Evolutionary conservation across 2,329 filamentous ascomycete species (phyloP), one percentile per base, ranked within the genome.

Genomic region (Phialophora macrospora): DNA sequence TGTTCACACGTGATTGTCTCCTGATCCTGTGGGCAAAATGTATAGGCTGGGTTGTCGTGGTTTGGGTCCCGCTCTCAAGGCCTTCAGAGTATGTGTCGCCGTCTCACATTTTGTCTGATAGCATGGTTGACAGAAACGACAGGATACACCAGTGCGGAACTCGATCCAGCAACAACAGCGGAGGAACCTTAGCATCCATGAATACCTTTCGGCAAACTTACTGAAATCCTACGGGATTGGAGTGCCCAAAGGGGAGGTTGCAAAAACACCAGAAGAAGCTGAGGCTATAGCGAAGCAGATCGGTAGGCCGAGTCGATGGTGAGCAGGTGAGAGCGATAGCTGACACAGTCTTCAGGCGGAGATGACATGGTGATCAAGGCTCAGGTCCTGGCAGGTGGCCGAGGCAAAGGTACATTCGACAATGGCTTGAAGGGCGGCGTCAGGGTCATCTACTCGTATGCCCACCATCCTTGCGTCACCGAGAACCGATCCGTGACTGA

Each of bases 281-380:
- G 94, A 97, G 86, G 84, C 87, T 74, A 87, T 98, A 76, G 95
- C 95, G 65, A 93, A 94, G 83, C 84, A 89, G 72, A 95, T 99
- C 77, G 91, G 92, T 88, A 85, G n/a, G 51, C 22, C 20, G 17
- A 55, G 46, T 12, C 46, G 38, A 60, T 38, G 4, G 26, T n/a
- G 26, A 46, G 30, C 17, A 26, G 7, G 14, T 2, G 34, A 28
- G 48, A 51, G 9, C 14, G 24, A 44, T 32, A 11, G 34, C 48
- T 60, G 58, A 60, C 58, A 48, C 38, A 22, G 46, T 14, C 30
- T 14, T 65, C 74, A 84, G 90, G 86, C 73, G 86, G 86, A 75
- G 94, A 96, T 78, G 95, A 99, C 80, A 94, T 97, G 88, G 95
- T 99, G 74, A 98, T 99, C 87, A 99, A 99, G 88, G 95, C 95